phyloP scores from a whole-genome alignment of 2,329 filamentous ascomycete species.

The Diplocarpon rosae region DNA sequence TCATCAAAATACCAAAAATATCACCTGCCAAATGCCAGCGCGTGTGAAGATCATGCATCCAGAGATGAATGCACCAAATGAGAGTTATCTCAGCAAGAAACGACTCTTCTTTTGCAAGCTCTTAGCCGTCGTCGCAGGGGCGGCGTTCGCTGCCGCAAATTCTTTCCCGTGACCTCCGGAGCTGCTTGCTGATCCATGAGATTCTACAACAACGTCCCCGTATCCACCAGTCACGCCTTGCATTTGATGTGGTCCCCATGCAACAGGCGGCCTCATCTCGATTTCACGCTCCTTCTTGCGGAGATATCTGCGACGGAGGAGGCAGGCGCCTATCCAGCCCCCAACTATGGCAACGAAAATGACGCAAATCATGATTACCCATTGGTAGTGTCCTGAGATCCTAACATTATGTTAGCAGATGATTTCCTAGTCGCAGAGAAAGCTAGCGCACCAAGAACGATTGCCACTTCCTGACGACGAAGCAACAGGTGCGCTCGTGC shows the following conservation, averaged over 20 bases:
- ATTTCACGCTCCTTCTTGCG: constrained; percentile 49
- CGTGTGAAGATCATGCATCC: too few relatives aligned
- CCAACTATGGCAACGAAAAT: constrained; percentile 57
- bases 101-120: constrained; percentile 13
- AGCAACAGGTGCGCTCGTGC: constrained; percentile 1
- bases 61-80: not conserved
- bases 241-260: constrained; percentile 30
- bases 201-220: constrained; percentile 13
- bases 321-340: constrained; percentile 56
- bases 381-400: constrained; percentile 62
- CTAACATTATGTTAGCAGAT: constrained; percentile 30
- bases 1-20: too few relatives aligned
- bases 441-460: not conserved
- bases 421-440: too few relatives aligned
- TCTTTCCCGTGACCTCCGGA: constrained; percentile 14
- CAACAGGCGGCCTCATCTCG: constrained; percentile 28
- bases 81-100: not conserved
- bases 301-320: constrained; percentile 64
- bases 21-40: not conserved
- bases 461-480: not conserved
- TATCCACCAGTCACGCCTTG: constrained; percentile 23
- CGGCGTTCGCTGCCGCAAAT: not conserved
- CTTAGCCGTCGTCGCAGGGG: constrained; percentile 11
- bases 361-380: constrained; percentile 72
- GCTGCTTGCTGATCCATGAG: not conserved